Conservation (phyloP, 352 stramenopile genomes). For the Phytophthora sp. region DNA sequence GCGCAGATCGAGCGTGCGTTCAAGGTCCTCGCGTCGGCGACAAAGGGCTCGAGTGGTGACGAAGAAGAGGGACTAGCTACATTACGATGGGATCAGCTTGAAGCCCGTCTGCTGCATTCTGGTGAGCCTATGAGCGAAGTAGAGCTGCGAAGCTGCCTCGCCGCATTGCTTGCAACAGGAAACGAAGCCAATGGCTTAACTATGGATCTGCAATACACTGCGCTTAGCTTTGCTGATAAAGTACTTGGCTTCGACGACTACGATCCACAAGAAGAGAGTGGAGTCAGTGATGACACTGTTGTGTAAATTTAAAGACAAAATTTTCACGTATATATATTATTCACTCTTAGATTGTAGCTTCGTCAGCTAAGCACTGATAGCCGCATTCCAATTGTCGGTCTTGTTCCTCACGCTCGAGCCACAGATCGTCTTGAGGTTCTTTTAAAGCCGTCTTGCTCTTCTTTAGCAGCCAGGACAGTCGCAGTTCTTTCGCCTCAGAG, state of each 20-base stretch:
- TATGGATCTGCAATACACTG: slow-evolving; percentile 63
- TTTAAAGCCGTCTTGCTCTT: neutral
- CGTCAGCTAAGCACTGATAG: slow-evolving; percentile 23
- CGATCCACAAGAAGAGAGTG: slow-evolving; percentile 33
- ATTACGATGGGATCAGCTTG: slow-evolving; percentile 71
- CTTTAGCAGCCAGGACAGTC: slow-evolving; percentile 13
- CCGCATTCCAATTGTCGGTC: slow-evolving; percentile 28
- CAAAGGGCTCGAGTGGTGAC: slow-evolving; percentile 2
- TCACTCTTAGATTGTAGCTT: slow-evolving; percentile 23
- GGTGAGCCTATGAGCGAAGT: slow-evolving; percentile 84
- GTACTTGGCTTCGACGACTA: slow-evolving; percentile 92
- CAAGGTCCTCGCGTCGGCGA: slow-evolving; percentile 40
- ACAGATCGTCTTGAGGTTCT: slow-evolving; percentile 21
- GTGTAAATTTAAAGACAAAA: neutral
- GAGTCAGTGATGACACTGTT: neutral
- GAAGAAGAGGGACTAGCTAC: slow-evolving; percentile 19
- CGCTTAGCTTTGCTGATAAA: slow-evolving; percentile 80
- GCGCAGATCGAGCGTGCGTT: slow-evolving; percentile 84
- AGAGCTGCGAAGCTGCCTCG: slow-evolving; percentile 83
- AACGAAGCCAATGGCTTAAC: slow-evolving; percentile 22
- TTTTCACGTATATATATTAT: slow-evolving; percentile 2
- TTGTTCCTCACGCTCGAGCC: slow-evolving; percentile 32
- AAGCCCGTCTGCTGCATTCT: slow-evolving; percentile 63
- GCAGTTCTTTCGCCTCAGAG: slow-evolving; percentile 1
- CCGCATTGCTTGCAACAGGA: slow-evolving; percentile 63